phyloP scores from a whole-genome alignment of 2,329 filamentous ascomycete genomes.

The Metarhizium rileyi region DNA sequence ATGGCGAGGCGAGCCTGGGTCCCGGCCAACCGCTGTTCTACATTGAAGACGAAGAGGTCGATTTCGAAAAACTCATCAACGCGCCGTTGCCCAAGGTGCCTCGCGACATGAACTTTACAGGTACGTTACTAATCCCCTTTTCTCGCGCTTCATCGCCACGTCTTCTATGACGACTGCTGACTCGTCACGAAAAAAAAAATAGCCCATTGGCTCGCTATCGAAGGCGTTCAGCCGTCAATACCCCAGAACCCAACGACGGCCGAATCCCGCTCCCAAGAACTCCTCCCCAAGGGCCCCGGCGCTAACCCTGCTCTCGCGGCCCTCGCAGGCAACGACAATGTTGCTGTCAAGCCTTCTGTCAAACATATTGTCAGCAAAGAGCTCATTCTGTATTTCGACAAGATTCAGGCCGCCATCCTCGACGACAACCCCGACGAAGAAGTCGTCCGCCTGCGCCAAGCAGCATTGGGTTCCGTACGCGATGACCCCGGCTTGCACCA shows the following conservation, averaged over 20 bases:
- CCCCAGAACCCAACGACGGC: constrained; percentile 88
- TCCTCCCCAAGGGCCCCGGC: constrained; percentile 81
- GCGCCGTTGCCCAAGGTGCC: constrained; percentile 91
- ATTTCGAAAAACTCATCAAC: constrained; percentile 98
- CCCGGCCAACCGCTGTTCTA: constrained; percentile 94
- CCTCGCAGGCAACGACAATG: constrained; percentile 74
- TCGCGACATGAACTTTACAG: constrained; percentile 83
- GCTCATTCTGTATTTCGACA: constrained; percentile 92
- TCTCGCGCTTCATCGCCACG: not conserved
- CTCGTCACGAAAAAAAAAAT: constrained; percentile 12
- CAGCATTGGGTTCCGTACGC: constrained; percentile 74
- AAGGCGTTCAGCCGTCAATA: constrained; percentile 93
- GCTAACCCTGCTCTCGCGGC: constrained; percentile 75
- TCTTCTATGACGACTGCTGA: not conserved
- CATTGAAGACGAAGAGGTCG: constrained; percentile 95
- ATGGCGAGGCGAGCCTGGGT: constrained; percentile 87
- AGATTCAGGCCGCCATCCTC: constrained; percentile 79
- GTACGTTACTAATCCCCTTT: constrained; percentile 34
- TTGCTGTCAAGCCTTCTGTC: constrained; percentile 78
- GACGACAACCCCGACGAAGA: constrained; percentile 80
- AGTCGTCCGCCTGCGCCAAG: constrained; percentile 61
- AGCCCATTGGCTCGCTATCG: constrained; percentile 96
- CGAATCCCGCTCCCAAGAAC: constrained; percentile 74
- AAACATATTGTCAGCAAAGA: constrained; percentile 97
- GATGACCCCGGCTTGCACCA: constrained; percentile 92